Base-by-base conservation (phyloP, 2,329 filamentous ascomycete species). In the Xylariaceae sp. region DNA sequence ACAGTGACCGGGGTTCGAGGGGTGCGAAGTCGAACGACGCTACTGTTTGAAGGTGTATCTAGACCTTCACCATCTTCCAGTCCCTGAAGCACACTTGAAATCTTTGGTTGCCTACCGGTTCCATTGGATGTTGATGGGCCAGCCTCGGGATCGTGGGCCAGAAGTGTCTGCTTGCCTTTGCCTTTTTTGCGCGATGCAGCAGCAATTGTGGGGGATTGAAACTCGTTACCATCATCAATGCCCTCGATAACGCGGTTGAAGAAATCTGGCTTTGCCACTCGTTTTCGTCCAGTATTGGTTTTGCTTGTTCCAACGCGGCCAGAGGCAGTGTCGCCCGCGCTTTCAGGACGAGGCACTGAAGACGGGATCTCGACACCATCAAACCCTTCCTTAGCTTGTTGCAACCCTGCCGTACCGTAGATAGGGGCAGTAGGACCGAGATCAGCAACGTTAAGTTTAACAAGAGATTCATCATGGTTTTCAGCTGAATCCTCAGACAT, bases 241-340 rank as follows among this genome's bases (percentile, higher is more conserved):
- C 49, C 41, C 11, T 51, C 40, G n/a, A 34, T 29, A 4, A 48
- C 37, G 16, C 50, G 48, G 37, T 51, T 51, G n/a, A 50, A 56
- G 40, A 58, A 63, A 20, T 56, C 48, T 3, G 47, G 47, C 32
- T 63, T 63, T 4, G 41, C 55, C 7, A 57, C 36, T 29, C 61
- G 59, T 25, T 59, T 64, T 38, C 55, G 54, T 29, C 53, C 44
- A 7, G 53, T 58, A 33, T 46, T 48, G 10, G 50, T 22, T 37
- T 48, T 58, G 6, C 45, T 29, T 32, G 27, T 42, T 16, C 22
- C 16, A 37, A 27, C 22, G 10, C 19, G 35, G 21, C 35, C 39
- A 10, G 40, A 10, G 41, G 25, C 27, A 4, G 33, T 12, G 7
- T 41, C 37, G 17, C 40, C 34, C 14, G 25, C 37, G 39, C 25